Percentiles rank a stretch among this genome's conserved stretches.
phyloP scores from a whole-genome alignment of 805 yeast genomes.

The Saturnispora serradocipensis region DNA sequence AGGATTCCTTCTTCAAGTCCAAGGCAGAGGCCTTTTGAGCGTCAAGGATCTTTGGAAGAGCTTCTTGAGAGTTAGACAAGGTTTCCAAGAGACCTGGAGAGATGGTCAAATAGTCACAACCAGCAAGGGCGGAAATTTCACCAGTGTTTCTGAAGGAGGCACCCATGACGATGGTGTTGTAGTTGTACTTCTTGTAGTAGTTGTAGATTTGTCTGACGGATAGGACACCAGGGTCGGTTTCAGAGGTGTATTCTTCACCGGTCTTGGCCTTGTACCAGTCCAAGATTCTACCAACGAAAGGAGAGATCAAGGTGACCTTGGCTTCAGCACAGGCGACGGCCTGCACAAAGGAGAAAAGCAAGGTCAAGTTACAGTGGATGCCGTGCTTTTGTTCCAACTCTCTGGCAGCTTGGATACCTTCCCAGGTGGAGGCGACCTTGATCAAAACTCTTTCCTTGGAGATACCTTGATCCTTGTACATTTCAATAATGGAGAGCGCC shows the following conservation, averaged over 20 bases:
- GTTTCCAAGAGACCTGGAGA: conserved; percentile 89
- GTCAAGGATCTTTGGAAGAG: conserved; percentile 76
- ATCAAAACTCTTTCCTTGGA: conserved; percentile 84
- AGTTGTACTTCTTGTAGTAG: conserved; percentile 96
- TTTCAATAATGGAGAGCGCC: conserved; percentile 82
- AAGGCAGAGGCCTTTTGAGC: conserved; percentile 50
- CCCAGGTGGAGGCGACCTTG: conserved; percentile 97
- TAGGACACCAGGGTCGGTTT: conserved; percentile 90
- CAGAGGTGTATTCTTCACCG: conserved; percentile 75
- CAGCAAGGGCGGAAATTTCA: conserved; percentile 94
- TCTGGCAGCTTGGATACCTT: conserved; percentile 98
- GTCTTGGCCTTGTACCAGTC: conserved; percentile 96
- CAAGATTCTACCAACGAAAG: conserved; percentile 97
- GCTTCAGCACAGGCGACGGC: conserved; percentile 99
- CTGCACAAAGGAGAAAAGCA: conserved; percentile 90
- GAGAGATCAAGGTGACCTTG: conserved; percentile 88
- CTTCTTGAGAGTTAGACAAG: conserved; percentile 65
- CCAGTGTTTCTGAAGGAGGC: conserved; percentile 98
- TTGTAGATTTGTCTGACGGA: conserved; percentile 85
- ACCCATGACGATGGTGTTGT: conserved; percentile 99
- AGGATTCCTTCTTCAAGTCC: conserved; percentile 63
- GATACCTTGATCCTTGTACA: conserved; percentile 81
- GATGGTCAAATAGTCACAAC: conserved; percentile 93
- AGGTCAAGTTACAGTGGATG: conserved; percentile 90
- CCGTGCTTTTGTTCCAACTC: conserved; percentile 87